phyloP scores from a whole-genome alignment of 2,329 filamentous ascomycete species.

The Cladorrhinum sp. region DNA sequence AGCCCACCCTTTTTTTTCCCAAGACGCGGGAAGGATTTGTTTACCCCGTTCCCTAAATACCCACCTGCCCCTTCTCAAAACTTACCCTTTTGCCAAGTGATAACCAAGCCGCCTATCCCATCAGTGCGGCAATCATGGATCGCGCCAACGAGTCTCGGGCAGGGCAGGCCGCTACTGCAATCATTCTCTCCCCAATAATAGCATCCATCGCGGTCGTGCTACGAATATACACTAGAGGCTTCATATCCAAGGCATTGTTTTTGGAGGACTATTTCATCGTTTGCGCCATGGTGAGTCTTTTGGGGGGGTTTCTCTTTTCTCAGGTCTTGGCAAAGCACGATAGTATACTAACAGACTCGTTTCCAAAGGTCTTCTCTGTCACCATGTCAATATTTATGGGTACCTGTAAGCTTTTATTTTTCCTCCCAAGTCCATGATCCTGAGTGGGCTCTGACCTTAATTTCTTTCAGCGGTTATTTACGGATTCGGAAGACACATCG shows the following conservation, averaged over 20 bases:
- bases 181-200: not conserved
- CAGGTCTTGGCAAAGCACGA: no score
- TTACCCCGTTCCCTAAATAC: no score
- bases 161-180: not conserved
- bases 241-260: not conserved
- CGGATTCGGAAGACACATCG: not conserved
- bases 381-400: not conserved
- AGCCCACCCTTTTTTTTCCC: no score
- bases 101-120: no score
- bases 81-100: no score
- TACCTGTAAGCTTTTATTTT: not conserved
- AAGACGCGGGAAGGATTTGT: no score
- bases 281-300: no score
- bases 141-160: not conserved
- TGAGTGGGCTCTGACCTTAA: not conserved
- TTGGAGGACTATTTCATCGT: slow-evolving; percentile 6
- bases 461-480: not conserved
- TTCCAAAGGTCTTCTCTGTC: not conserved
- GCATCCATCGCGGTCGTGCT: not conserved
- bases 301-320: no score
- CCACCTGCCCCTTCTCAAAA: no score
- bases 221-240: slow-evolving; percentile 2
- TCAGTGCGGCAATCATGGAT: not conserved
- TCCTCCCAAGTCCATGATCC: no score
- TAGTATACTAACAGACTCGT: no score